These are phyloP conservation scores for Rhizopogon vinicolor DNA, from an alignment of 768 basidiomycete species.

Conservation along the genomic window DNA sequence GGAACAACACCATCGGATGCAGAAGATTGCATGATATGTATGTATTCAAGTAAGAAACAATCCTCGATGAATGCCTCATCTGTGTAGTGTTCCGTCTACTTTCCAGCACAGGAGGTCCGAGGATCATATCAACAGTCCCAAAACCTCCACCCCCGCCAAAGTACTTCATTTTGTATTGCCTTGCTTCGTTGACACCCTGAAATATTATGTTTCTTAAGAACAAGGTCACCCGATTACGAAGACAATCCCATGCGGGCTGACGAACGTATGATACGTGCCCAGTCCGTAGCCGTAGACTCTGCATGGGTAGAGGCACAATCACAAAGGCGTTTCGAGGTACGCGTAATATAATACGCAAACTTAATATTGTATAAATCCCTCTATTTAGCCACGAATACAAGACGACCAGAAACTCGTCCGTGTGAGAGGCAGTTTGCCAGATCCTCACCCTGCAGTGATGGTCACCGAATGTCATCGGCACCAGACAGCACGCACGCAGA, in stretches of 20 bases:
- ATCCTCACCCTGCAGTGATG: conserved; percentile 14
- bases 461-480: conserved; percentile 17
- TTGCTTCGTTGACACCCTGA: background rate
- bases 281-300: conserved; percentile 36
- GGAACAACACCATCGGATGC: background rate
- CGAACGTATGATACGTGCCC: conserved; percentile 34
- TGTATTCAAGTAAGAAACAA: background rate
- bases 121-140: conserved; percentile 38
- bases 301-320: conserved; percentile 24
- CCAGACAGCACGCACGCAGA: background rate
- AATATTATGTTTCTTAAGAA: conserved; percentile 25
- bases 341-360: background rate
- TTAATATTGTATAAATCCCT: background rate
- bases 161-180: conserved; percentile 24
- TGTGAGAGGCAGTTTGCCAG: background rate
- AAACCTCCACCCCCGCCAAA: conserved; percentile 35
- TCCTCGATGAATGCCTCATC: background rate
- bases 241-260: conserved; percentile 41
- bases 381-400: conserved; percentile 6
- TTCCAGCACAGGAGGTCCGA: conserved; percentile 29
- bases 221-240: conserved; percentile 45
- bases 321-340: conserved; percentile 15
- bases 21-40: background rate
- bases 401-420: conserved; percentile 10
- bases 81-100: conserved; percentile 45